Conservation (phyloP, 164 flowering plant genomes). For the Vitis labrusca region DNA sequence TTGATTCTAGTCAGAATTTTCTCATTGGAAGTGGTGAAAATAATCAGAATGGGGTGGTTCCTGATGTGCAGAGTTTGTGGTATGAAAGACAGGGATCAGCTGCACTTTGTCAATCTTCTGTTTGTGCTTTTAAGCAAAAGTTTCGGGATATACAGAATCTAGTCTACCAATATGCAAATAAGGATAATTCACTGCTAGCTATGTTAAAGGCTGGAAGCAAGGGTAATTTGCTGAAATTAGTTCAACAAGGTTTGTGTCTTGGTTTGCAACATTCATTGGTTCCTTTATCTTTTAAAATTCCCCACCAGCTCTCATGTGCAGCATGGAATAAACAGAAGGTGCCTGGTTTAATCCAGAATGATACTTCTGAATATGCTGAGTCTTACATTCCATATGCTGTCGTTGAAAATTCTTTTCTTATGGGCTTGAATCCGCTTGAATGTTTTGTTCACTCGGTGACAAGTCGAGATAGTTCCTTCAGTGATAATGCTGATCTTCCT, state of each 20-base stretch:
- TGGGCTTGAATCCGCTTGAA: conserved; percentile 81
- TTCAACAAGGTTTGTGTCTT: conserved; percentile 80
- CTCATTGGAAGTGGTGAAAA: conserved; percentile 39
- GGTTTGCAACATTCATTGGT: conserved; percentile 72
- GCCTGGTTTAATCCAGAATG: conserved; percentile 7
- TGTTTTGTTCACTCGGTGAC: conserved; percentile 78
- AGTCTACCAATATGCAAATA: conserved; percentile 43
- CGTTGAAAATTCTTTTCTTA: conserved; percentile 60
- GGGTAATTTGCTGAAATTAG: conserved; percentile 66
- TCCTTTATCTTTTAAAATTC: conserved; percentile 63
- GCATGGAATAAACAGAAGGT: conserved; percentile 50
- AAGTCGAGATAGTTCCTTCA: conserved; percentile 70
- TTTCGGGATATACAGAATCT: conserved; percentile 63
- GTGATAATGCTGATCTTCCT: conserved; percentile 90
- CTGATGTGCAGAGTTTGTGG: conserved; percentile 29
- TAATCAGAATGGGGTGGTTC: conserved; percentile 7
- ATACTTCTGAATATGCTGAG: conserved; percentile 22
- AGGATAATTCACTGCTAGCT: conserved; percentile 63
- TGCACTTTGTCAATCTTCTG: conserved; percentile 49
- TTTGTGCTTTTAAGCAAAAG: conserved; percentile 52
- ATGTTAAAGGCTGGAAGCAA: conserved; percentile 92
- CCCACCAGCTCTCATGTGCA: conserved; percentile 56
- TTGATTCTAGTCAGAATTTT: conserved; percentile 35
- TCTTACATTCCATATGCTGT: conserved; percentile 60
- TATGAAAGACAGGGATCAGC: conserved; percentile 49